A percentile compares a stretch with the other conserved stretches of the same genome.
Conservation (phyloP, 1,139 yeast genomes). For the Pichia kudriavzevii region DNA sequence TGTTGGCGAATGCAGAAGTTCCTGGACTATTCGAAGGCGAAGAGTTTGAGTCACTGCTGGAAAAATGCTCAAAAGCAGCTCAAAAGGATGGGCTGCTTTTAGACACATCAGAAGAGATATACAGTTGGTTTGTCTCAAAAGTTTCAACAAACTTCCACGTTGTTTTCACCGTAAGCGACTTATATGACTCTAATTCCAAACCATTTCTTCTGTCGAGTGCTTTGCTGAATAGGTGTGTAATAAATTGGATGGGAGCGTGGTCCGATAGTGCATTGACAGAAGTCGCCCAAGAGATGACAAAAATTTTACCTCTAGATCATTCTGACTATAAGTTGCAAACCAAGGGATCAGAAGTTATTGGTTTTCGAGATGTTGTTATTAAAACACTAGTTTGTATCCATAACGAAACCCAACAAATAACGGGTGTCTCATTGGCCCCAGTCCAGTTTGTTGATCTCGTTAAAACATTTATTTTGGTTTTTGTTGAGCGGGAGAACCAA, state of each 20-base stretch:
- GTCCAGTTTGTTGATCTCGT: constrained; percentile 51
- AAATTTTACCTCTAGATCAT: constrained; percentile 45
- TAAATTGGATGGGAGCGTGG: constrained; percentile 92
- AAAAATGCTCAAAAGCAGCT: constrained; percentile 52
- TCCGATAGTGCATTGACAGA: constrained; percentile 40
- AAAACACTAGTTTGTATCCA: constrained; percentile 46
- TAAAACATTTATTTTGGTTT: constrained; percentile 39
- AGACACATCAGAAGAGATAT: constrained; percentile 67
- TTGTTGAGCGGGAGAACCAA: constrained; percentile 36
- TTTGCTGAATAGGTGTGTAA: constrained; percentile 79
- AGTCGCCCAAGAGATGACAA: constrained; percentile 36
- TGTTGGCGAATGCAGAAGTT: constrained; percentile 85
- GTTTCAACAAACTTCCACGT: constrained; percentile 73
- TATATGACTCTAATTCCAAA: constrained; percentile 28
- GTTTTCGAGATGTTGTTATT: constrained; percentile 40
- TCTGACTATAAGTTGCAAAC: constrained; percentile 34
- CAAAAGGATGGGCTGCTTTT: constrained; percentile 53
- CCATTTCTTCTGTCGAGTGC: constrained; percentile 77
- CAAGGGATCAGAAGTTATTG: constrained; percentile 17
- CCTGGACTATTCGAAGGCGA: constrained; percentile 88
- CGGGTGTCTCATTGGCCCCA: constrained; percentile 32
- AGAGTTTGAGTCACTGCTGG: constrained; percentile 48
- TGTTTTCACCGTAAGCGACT: constrained; percentile 66
- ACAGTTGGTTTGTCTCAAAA: constrained; percentile 65
- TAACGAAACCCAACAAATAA: constrained; percentile 4